phyloP scores from a whole-genome alignment of 2,329 filamentous ascomycete species.

The Ophiosphaerella korrae region DNA sequence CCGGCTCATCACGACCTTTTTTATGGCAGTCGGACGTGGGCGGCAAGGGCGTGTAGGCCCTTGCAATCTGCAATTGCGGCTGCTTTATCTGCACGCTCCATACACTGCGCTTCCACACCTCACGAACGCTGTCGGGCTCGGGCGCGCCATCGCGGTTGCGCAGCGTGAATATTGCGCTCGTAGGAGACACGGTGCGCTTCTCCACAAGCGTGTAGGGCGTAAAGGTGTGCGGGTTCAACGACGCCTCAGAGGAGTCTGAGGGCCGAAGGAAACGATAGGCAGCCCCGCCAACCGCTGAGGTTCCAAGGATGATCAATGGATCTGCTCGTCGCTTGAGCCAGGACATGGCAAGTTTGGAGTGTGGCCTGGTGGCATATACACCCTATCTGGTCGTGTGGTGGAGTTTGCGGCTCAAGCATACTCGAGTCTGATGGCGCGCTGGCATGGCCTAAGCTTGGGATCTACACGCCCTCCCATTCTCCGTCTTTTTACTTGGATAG shows the following conservation, averaged over 20 bases:
- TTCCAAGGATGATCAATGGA: conserved; percentile 39
- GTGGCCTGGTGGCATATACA: background rate
- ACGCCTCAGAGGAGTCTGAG: conserved; percentile 28
- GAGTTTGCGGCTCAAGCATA: no score
- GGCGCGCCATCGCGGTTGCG: conserved; percentile 44
- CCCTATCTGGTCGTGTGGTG: no score
- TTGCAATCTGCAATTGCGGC: conserved; percentile 87
- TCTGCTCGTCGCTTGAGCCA: conserved; percentile 35
- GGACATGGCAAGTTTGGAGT: conserved; percentile 26
- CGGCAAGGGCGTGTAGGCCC: conserved; percentile 89
- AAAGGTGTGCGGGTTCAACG: conserved; percentile 65
- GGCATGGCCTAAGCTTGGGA: no score
- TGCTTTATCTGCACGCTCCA: conserved; percentile 95
- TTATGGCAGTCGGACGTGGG: conserved; percentile 49
- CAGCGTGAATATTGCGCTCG: conserved; percentile 72
- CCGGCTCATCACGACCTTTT: conserved; percentile 32
- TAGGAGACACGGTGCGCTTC: conserved; percentile 67
- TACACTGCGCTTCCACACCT: conserved; percentile 65
- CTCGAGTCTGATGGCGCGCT: no score
- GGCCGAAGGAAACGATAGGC: conserved; percentile 38
- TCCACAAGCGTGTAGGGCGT: conserved; percentile 67
- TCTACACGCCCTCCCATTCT: no score
- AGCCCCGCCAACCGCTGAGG: conserved; percentile 41
- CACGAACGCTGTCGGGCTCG: conserved; percentile 37
- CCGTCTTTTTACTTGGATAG: no score